Evolutionary conservation across 176 grass and related monocot species (phyloP).

Genomic region (Musa schizocarpa): DNA sequence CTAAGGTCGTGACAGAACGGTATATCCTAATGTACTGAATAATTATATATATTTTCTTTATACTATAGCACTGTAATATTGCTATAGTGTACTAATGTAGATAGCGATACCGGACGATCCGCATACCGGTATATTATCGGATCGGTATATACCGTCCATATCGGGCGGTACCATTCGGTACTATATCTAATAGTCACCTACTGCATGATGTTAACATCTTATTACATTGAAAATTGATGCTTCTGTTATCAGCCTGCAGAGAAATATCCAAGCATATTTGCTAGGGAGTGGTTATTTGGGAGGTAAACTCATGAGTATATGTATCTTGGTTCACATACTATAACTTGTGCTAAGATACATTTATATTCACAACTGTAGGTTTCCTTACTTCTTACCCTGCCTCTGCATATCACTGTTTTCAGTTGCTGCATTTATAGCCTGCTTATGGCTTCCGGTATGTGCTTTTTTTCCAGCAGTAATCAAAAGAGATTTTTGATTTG

Average conservation of each 20-base stretch:
- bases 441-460: conserved; percentile 58
- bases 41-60: no score
- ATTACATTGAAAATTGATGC: background rate
- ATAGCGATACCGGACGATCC: no score
- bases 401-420: conserved; percentile 44
- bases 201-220: background rate
- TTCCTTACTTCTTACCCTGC: conserved; percentile 62
- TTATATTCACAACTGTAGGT: conserved; percentile 28
- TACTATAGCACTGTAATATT: no score
- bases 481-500: background rate
- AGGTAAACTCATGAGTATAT: conserved; percentile 30
- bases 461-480: background rate
- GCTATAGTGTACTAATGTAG: no score
- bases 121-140: no score
- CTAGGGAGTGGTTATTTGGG: conserved; percentile 50
- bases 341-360: conserved; percentile 1
- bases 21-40: no score
- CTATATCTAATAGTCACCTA: no score
- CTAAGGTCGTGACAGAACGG: no score
- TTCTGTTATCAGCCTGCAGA: conserved; percentile 41
- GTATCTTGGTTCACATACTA: background rate
- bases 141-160: no score
- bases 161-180: no score
- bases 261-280: conserved; percentile 60
- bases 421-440: conserved; percentile 28